phyloP scores from a whole-genome alignment of 1,284 basidiomycete species.

The Cerioporus squamosus region DNA sequence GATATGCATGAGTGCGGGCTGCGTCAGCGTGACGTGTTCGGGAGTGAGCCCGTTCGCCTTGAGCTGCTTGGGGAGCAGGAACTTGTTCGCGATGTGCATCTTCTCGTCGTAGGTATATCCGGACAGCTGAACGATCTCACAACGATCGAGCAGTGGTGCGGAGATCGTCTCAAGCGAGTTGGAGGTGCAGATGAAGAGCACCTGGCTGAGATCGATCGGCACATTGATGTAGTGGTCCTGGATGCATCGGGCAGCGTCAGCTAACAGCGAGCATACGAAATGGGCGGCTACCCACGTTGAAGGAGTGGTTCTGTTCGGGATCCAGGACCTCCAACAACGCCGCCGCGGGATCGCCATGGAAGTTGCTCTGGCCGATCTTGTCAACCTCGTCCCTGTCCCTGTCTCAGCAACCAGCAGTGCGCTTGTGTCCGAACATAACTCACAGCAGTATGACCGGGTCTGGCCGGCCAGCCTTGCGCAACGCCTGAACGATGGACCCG shows the following conservation, averaged over 20 bases:
- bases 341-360: slow-evolving; percentile 89
- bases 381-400: slow-evolving; percentile 77
- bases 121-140: slow-evolving; percentile 73
- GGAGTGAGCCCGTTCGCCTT: slow-evolving; percentile 67
- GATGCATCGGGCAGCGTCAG: background rate
- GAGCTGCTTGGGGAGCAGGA: slow-evolving; percentile 87
- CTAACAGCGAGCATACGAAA: background rate
- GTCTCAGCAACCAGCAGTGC: background rate
- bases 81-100: slow-evolving; percentile 83
- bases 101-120: slow-evolving; percentile 93
- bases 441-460: slow-evolving; percentile 84
- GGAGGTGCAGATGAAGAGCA: slow-evolving; percentile 90
- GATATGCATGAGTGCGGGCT: slow-evolving; percentile 72
- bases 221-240: slow-evolving; percentile 93
- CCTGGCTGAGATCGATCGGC: slow-evolving; percentile 85
- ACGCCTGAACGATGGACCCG: slow-evolving; percentile 86
- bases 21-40: slow-evolving; percentile 44
- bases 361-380: slow-evolving; percentile 85
- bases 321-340: slow-evolving; percentile 90
- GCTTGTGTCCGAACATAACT: slow-evolving; percentile 31
- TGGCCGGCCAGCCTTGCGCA: slow-evolving; percentile 82
- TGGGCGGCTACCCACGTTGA: slow-evolving; percentile 58
- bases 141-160: slow-evolving; percentile 78
- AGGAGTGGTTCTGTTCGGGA: slow-evolving; percentile 89
- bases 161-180: slow-evolving; percentile 89